Percentiles rank a stretch among this genome's conserved stretches.
These are phyloP conservation scores for Suillus placidus DNA, from an alignment of 768 basidiomycete species.

Conservation along the genomic window DNA sequence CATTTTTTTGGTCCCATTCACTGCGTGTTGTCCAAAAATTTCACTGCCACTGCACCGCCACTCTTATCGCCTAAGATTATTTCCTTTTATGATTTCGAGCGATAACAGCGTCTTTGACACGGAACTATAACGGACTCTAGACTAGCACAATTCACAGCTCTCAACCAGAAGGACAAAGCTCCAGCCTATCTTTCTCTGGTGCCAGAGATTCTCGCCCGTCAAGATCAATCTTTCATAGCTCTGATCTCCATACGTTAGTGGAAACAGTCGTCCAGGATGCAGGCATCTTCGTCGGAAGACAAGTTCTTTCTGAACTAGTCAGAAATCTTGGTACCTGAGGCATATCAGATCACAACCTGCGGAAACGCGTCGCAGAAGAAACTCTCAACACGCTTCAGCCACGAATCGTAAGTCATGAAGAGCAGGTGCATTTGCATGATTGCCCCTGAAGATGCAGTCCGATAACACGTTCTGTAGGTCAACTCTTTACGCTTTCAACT, in stretches of 20 bases:
- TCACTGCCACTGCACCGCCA: no score
- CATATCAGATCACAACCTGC: conserved; percentile 56
- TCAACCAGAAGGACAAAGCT: conserved; percentile 85
- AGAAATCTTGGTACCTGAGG: conserved; percentile 60
- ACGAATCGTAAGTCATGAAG: conserved; percentile 89
- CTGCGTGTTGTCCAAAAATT: no score
- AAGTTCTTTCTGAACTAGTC: conserved; percentile 85
- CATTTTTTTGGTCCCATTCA: no score
- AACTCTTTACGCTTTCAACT: conserved; percentile 84
- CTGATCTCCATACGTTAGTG: conserved; percentile 71
- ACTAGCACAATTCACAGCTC: conserved; percentile 60
- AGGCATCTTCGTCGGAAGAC: conserved; percentile 86
- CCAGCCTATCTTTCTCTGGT: conserved; percentile 73
- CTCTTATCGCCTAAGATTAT: not conserved
- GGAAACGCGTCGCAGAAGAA: conserved; percentile 75
- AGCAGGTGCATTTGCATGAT: conserved; percentile 66
- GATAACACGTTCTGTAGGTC: conserved; percentile 50
- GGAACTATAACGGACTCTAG: conserved; percentile 60
- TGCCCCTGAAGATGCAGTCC: conserved; percentile 11
- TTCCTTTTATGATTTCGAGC: conserved; percentile 8
- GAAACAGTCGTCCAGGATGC: conserved; percentile 79
- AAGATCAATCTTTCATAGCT: conserved; percentile 47
- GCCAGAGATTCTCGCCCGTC: conserved; percentile 60
- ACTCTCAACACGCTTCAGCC: conserved; percentile 73
- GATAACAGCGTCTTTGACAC: not conserved